Evolutionary conservation across 208 protist species (phyloP).

Genomic region (Trypanosomatidae sp.): DNA sequence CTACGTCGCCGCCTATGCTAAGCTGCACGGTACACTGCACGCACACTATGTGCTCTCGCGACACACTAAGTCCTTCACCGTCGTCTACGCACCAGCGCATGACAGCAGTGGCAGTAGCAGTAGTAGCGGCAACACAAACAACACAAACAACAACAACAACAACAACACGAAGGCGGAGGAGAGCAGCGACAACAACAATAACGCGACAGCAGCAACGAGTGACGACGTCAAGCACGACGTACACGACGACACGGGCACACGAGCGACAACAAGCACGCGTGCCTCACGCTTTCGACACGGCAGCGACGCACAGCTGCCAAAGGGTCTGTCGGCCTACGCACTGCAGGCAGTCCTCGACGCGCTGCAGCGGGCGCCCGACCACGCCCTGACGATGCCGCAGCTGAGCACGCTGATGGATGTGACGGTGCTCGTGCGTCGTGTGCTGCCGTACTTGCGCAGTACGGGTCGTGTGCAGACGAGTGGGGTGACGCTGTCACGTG

Average conservation of each 20-base stretch:
- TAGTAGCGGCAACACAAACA: neutral
- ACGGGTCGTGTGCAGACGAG: conserved; percentile 26
- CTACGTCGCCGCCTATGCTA: conserved; percentile 17
- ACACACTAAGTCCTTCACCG: conserved; percentile 23
- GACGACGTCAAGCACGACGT: neutral
- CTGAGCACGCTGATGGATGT: conserved; percentile 27
- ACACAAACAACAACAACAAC: neutral
- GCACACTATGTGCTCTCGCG: conserved; percentile 9
- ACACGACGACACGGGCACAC: neutral
- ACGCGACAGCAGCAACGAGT: neutral
- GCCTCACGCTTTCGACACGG: neutral
- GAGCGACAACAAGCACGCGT: neutral
- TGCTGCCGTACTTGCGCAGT: conserved; percentile 45
- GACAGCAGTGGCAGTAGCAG: neutral
- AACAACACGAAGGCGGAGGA: neutral
- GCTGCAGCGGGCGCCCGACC: conserved; percentile 25
- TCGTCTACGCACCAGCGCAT: conserved; percentile 12
- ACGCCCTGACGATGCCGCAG: conserved; percentile 24
- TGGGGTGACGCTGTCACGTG: conserved; percentile 11
- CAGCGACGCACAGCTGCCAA: neutral
- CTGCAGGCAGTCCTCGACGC: conserved; percentile 38
- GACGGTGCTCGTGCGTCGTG: conserved; percentile 18
- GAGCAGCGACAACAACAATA: neutral
- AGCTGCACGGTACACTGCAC: conserved; percentile 21
- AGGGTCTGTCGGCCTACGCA: conserved; percentile 35